These are phyloP conservation scores for Apiotrichum brassicae DNA, from an alignment of 1,284 basidiomycete genomes.

Conservation along the genomic window DNA sequence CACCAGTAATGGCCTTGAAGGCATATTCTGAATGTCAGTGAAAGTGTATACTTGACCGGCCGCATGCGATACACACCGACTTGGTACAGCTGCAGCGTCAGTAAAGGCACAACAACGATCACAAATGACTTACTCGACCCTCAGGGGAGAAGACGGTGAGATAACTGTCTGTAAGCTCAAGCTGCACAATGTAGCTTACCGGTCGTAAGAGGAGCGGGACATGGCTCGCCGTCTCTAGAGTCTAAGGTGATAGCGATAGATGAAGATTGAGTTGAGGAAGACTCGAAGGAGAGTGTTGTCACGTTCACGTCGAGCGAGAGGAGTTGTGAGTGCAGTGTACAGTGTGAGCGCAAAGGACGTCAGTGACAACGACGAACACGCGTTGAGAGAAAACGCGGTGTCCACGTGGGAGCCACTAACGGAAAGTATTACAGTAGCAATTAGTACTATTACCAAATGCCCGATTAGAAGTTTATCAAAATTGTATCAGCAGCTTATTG, in stretches of 20 bases:
- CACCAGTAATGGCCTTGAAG: conserved; percentile 97
- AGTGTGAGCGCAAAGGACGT: conserved; percentile 6
- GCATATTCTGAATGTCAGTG: conserved; percentile 71
- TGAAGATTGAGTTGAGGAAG: background rate
- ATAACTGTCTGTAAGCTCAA: conserved; percentile 40
- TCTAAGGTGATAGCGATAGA: background rate
- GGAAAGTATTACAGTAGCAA: no score
- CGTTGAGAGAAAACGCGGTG: conserved; percentile 4
- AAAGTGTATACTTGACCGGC: background rate
- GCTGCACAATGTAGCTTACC: conserved; percentile 21
- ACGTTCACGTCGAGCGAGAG: background rate
- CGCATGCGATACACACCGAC: conserved; percentile 63
- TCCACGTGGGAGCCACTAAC: no score
- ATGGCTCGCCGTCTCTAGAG: conserved; percentile 17
- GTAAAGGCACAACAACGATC: background rate
- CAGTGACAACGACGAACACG: conserved; percentile 13
- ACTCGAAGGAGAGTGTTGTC: no score
- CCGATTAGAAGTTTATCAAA: no score
- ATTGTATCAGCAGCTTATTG: no score
- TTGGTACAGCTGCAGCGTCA: conserved; percentile 61
- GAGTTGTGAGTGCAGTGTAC: no score
- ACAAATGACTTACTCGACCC: conserved; percentile 38
- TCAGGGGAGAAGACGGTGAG: conserved; percentile 51
- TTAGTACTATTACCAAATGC: no score
- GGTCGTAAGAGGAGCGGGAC: conserved; percentile 47